These are phyloP conservation scores for Paramecium primaurelia DNA, from an alignment of 73 alveolate species.

Conservation along the genomic window DNA sequence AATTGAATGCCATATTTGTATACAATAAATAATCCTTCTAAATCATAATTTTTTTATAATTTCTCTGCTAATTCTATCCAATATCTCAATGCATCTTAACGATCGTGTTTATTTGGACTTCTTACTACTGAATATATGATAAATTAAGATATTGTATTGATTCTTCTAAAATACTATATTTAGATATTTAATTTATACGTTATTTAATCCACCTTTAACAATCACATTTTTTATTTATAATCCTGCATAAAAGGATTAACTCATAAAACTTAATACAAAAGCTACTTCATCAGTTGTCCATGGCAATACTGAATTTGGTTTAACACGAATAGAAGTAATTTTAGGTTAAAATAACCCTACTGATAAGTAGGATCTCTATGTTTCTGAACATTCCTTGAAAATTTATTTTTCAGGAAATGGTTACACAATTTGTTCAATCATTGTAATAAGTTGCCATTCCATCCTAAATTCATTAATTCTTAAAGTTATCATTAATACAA, in stretches of 20 bases:
- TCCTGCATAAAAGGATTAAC: neutral
- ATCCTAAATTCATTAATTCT: neutral
- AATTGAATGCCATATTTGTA: slow-evolving; percentile 9
- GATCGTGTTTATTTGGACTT: neutral
- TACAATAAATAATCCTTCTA: slow-evolving; percentile 32
- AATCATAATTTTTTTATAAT: neutral
- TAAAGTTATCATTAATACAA: neutral
- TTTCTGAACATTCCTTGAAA: neutral
- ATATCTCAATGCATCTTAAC: neutral
- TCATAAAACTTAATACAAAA: neutral
- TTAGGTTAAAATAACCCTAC: neutral
- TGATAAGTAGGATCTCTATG: neutral
- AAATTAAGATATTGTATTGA: neutral
- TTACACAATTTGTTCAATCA: neutral
- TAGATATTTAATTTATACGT: neutral
- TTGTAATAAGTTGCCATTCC: neutral
- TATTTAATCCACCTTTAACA: neutral
- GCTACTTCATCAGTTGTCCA: slow-evolving; percentile 28
- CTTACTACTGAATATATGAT: slow-evolving; percentile 27
- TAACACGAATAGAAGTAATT: neutral
- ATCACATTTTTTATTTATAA: neutral
- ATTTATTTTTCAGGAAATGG: slow-evolving; percentile 3
- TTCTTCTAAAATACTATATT: slow-evolving; percentile 3
- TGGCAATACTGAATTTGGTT: neutral
- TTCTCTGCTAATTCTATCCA: neutral